phyloP scores from a whole-genome alignment of 2,329 filamentous ascomycete genomes.

The Colletotrichum cuscutae region DNA sequence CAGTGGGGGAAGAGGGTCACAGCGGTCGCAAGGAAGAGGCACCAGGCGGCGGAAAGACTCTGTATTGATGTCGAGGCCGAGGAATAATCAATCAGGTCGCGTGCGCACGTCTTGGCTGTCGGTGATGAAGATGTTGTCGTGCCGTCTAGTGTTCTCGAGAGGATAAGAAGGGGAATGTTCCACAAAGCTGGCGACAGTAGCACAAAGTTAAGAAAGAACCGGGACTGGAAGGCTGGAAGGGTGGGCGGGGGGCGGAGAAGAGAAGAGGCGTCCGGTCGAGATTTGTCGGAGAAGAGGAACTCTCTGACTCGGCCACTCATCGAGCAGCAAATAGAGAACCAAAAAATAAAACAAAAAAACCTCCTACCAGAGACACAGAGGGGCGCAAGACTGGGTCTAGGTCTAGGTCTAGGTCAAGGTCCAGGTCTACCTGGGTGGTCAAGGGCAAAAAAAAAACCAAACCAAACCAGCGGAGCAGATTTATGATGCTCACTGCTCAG shows the following conservation, averaged over 20 bases:
- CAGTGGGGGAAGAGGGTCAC: constrained; percentile 16
- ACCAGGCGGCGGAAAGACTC: constrained; percentile 10
- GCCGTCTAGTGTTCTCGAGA: background rate
- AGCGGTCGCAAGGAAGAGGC: constrained; percentile 14
- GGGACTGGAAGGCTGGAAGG: background rate
- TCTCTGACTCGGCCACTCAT: constrained; percentile 14
- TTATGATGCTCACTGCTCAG: constrained; percentile 18
- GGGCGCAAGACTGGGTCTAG: background rate
- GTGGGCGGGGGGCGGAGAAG: background rate
- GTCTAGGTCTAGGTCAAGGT: background rate
- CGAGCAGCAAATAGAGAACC: background rate
- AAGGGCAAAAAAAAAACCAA: constrained; percentile 3
- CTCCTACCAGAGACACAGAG: constrained; percentile 1
- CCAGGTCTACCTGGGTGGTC: background rate
- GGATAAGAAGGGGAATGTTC: background rate
- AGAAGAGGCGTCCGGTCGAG: constrained; percentile 19
- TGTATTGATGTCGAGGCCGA: background rate
- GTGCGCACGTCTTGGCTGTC: constrained; percentile 1
- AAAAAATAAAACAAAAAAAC: background rate
- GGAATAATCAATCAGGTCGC: constrained; percentile 11
- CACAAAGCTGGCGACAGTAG: background rate
- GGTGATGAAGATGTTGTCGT: background rate
- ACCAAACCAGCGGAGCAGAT: constrained; percentile 28
- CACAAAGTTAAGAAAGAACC: background rate
- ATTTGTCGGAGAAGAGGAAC: constrained; percentile 22